Percentiles rank a stretch among this genome's conserved stretches.
These are phyloP conservation scores for Blastobotrys serpentis DNA, from an alignment of 1,139 yeast species.

Conservation along the genomic window DNA sequence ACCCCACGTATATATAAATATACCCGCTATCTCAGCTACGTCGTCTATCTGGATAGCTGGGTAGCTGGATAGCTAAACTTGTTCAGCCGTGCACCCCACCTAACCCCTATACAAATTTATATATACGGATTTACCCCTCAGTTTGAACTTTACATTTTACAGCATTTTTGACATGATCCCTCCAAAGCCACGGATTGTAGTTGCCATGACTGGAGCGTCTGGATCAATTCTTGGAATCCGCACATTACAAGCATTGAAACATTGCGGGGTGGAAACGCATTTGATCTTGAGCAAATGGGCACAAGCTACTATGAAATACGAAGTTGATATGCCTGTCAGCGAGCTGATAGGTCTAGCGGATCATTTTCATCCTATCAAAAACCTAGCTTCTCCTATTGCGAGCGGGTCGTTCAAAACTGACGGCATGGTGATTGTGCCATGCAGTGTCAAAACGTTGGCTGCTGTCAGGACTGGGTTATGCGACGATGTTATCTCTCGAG, in stretches of 20 bases:
- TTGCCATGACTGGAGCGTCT: conserved; percentile 9
- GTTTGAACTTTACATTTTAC: neutral
- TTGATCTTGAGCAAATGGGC: conserved; percentile 10
- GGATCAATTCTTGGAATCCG: conserved; percentile 5
- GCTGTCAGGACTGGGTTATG: conserved; percentile 5
- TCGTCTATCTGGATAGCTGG: conserved; percentile 3
- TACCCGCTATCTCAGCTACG: neutral
- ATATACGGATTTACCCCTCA: neutral
- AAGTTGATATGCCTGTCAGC: neutral
- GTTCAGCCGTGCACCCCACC: neutral
- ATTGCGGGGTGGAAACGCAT: conserved; percentile 7
- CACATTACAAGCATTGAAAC: neutral
- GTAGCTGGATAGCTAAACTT: neutral
- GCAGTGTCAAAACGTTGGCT: conserved; percentile 7
- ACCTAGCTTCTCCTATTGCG: conserved; percentile 5
- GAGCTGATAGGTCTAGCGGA: conserved; percentile 4
- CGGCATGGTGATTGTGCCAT: conserved; percentile 9
- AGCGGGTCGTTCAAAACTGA: conserved; percentile 10
- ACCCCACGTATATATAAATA: neutral
- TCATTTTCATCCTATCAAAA: conserved; percentile 4
- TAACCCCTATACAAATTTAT: too few species aligned
- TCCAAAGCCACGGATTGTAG: conserved; percentile 2
- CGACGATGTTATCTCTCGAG: conserved; percentile 9
- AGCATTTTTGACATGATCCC: neutral
- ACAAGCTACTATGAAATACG: conserved; percentile 10